Evolutionary conservation across 345 rosid species (phyloP).

Genomic region (Aethionema arabicum): DNA sequence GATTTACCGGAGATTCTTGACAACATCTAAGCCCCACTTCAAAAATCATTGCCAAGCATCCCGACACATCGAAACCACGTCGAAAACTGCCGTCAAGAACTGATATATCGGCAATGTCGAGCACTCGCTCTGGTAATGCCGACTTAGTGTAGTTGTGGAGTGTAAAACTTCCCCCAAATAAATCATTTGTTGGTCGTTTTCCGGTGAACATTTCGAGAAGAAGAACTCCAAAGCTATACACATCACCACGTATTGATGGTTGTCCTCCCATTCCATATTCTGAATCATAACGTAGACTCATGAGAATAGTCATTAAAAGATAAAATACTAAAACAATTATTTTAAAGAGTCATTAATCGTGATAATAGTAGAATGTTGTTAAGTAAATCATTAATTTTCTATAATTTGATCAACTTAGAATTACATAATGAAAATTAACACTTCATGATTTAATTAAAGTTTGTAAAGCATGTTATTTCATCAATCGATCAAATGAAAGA

Average conservation of each 20-base stretch:
- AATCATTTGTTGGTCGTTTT: constrained; percentile 37
- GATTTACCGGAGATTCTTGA: constrained; percentile 22
- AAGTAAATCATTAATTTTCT: too few relatives aligned
- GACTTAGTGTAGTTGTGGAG: constrained; percentile 25
- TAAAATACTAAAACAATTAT: too few relatives aligned
- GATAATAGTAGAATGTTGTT: too few relatives aligned
- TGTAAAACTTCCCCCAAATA: constrained; percentile 31
- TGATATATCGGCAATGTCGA: constrained; percentile 24
- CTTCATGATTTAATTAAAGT: too few relatives aligned
- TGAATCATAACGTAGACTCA: too few relatives aligned
- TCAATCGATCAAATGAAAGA: too few relatives aligned
- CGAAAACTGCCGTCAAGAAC: too few relatives aligned
- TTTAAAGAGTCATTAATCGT: too few relatives aligned
- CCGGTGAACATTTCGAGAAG: constrained; percentile 40
- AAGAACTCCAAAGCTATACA: constrained; percentile 38
- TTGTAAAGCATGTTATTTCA: too few relatives aligned
- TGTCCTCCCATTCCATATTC: constrained; percentile 42
- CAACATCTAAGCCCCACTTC: constrained; percentile 37
- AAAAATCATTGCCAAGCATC: constrained; percentile 20
- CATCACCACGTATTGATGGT: constrained; percentile 32
- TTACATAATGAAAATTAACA: too few relatives aligned
- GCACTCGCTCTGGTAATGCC: constrained; percentile 12
- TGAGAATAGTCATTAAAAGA: too few relatives aligned
- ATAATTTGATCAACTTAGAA: too few relatives aligned
- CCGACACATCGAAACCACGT: constrained; percentile 11